Evolutionary conservation across 179 eudicot species (phyloP).

Genomic region (Corrigiola litoralis): DNA sequence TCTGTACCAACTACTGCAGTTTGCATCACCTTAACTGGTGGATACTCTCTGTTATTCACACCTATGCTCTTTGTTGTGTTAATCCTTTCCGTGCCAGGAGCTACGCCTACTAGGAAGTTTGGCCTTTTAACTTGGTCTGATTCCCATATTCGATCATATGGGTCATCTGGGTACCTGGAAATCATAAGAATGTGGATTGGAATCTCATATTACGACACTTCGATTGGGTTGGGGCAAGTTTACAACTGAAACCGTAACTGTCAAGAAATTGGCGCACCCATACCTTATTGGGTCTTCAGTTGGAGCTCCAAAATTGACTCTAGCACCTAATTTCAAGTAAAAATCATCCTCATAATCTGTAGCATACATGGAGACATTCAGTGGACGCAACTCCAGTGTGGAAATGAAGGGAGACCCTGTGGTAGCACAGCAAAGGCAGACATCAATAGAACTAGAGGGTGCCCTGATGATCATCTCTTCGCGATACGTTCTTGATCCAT

Average conservation of each 20-base stretch:
- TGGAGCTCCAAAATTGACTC: slow-evolving; percentile 87
- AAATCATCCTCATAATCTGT: slow-evolving; percentile 82
- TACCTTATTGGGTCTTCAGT: slow-evolving; percentile 66
- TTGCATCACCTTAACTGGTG: slow-evolving; percentile 95
- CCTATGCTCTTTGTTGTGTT: slow-evolving; percentile 59
- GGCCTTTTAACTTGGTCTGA: slow-evolving; percentile 88
- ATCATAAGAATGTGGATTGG: slow-evolving; percentile 1
- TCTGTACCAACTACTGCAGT: slow-evolving; percentile 91
- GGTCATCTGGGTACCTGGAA: slow-evolving; percentile 96
- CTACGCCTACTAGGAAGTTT: slow-evolving; percentile 80
- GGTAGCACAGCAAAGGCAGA: slow-evolving; percentile 89
- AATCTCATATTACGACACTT: background rate
- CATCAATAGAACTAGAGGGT: slow-evolving; percentile 57
- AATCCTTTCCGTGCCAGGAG: slow-evolving; percentile 80
- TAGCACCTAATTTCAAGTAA: slow-evolving; percentile 73
- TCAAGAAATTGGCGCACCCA: background rate
- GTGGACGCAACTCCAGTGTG: slow-evolving; percentile 76
- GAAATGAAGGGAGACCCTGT: slow-evolving; percentile 93
- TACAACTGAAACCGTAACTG: too few species aligned
- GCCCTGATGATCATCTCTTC: slow-evolving; percentile 93
- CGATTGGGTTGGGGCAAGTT: background rate
- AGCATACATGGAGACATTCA: slow-evolving; percentile 92
- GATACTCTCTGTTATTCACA: slow-evolving; percentile 77
- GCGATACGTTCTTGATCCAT: slow-evolving; percentile 52
- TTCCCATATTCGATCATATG: slow-evolving; percentile 94